Evolutionary conservation across 2,329 filamentous ascomycete genomes (phyloP), one percentile per base, ranked within the genome.

Genomic region (Colletotrichum sp.): DNA sequence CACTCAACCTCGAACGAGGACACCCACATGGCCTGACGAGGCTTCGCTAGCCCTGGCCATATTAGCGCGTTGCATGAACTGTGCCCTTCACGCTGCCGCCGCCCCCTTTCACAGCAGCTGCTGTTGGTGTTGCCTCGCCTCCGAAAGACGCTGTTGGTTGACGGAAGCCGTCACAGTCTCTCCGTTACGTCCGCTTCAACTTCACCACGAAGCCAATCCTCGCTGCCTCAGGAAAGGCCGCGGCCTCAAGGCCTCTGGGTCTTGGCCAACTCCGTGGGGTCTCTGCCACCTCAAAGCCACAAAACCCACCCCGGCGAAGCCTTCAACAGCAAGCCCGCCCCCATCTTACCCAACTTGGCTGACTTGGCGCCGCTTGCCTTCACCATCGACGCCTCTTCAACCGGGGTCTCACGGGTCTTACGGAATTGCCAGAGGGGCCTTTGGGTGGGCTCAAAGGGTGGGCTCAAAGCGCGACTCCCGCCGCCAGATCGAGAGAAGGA

Each of bases 1-100:
- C 67, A 77, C 72, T 78, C 70, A 75, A 78, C 71, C 66, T 78
- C 76, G 74, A 78, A 77, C 76, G 69, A 66, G 66, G 67, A 74
- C 68, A 43, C 75, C 75, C 71, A 75, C 69, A 67, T 78, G 76
- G 76, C 68, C 71, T 77, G 75, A 65, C 36, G 68, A 77, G 64
- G 68, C 64, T 60, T 69, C 30, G 60, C 69, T 70, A 69, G 66
- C 75, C 73, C 69, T 66, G 70, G 73, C 73, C 39, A 43, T 64
- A 56, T 30, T 62, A 68, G 64, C 28, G 66, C 39, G 62, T 32
- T 66, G 75, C 68, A 73, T 67, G 65, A 73, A 61, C 58, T 43
- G 12, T 36, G 32, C 43, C 43, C n/a, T 52, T 22, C 43, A 52
- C 18, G 43, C 43, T 52, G 43, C 43, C 43, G 43, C 43, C 43